Conservation (phyloP, 805 yeast species). For the Kodamaea nitidulidarum region DNA sequence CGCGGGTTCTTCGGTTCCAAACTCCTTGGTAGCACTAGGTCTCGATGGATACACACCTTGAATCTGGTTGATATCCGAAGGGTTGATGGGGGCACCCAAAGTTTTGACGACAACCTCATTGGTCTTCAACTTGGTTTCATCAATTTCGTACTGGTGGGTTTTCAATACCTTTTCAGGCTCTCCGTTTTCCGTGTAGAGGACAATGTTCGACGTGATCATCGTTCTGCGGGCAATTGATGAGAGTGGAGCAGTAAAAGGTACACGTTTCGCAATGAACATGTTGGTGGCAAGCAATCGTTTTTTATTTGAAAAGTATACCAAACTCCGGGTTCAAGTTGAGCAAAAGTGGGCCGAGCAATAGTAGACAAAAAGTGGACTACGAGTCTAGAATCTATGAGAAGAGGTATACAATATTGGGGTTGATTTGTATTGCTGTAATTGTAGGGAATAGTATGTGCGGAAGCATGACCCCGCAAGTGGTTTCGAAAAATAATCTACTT, state of each 20-base stretch:
- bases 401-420: no score
- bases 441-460: no score
- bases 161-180: constrained; percentile 54
- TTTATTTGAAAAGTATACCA: not conserved
- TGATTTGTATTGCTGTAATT: no score
- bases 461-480: no score
- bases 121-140: constrained; percentile 38
- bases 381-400: no score
- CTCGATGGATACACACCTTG: constrained; percentile 46
- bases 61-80: constrained; percentile 44
- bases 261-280: constrained; percentile 3
- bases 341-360: no score
- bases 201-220: constrained; percentile 57
- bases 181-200: constrained; percentile 66
- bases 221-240: constrained; percentile 11
- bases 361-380: no score
- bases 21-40: constrained; percentile 48
- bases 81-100: constrained; percentile 41
- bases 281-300: not conserved
- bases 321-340: no score
- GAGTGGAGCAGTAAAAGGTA: not conserved
- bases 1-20: constrained; percentile 58
- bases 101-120: constrained; percentile 33
- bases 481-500: no score
- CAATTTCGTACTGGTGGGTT: constrained; percentile 50